Conservation (phyloP, 2,329 filamentous ascomycete species). For the Cladophialophora chaetospira region DNA sequence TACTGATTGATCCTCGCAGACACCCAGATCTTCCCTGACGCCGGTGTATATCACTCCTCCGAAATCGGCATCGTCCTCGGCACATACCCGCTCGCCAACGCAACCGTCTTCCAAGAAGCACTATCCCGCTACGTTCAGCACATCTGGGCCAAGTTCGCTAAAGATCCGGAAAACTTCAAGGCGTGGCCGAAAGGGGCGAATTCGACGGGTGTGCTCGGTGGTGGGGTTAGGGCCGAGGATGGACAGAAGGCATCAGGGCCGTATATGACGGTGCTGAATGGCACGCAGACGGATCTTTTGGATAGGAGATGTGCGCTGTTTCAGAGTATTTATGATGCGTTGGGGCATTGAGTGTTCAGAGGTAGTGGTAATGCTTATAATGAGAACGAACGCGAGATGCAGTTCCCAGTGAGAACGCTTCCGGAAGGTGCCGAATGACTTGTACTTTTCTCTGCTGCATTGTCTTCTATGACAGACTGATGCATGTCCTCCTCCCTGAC, state of each 20-base stretch:
- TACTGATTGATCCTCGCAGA: not conserved
- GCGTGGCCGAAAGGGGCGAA: slow-evolving; percentile 12
- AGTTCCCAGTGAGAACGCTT: too few species aligned
- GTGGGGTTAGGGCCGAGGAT: not conserved
- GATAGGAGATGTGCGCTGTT: slow-evolving; percentile 5
- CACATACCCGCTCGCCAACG: slow-evolving; percentile 32
- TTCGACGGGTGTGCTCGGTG: not conserved
- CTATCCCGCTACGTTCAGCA: slow-evolving; percentile 34
- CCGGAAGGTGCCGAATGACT: too few species aligned
- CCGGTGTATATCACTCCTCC: slow-evolving; percentile 39
- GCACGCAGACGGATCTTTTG: slow-evolving; percentile 1
- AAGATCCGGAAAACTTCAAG: slow-evolving; percentile 29
- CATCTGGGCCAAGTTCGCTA: slow-evolving; percentile 36
- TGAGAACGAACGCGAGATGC: too few species aligned
- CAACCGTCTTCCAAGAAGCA: slow-evolving; percentile 28
- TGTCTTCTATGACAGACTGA: too few species aligned
- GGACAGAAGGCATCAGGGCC: slow-evolving; percentile 1
- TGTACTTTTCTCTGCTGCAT: too few species aligned
- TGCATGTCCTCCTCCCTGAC: too few species aligned
- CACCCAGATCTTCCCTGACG: slow-evolving; percentile 24
- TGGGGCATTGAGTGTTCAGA: not conserved
- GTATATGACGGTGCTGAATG: slow-evolving; percentile 1
- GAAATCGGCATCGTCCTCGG: slow-evolving; percentile 40
- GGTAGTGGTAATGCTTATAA: not conserved
- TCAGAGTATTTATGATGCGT: slow-evolving; percentile 8